Conservation (phyloP, 805 yeast species). For the Ogataea paraovalis region DNA sequence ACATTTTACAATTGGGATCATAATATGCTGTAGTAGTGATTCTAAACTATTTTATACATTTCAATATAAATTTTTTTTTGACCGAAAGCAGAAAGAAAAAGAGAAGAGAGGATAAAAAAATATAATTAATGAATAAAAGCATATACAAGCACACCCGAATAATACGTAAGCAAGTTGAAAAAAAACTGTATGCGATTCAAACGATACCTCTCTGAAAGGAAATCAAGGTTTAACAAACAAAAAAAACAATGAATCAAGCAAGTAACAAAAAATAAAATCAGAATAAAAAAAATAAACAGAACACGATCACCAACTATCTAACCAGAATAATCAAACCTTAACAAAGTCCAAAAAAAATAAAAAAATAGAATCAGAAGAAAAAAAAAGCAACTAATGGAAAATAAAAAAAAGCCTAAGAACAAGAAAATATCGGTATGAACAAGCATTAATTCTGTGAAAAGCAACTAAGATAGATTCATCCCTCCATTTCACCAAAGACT, state of each 20-base stretch:
- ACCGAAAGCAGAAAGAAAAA: neutral
- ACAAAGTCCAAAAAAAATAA: neutral
- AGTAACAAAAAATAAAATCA: neutral
- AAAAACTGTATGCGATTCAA: too few species aligned
- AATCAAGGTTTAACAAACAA: neutral
- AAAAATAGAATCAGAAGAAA: neutral
- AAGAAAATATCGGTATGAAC: neutral
- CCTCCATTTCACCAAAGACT: constrained; percentile 38
- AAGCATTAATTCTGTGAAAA: neutral
- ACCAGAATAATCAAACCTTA: neutral
- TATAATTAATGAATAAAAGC: neutral
- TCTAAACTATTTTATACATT: too few species aligned
- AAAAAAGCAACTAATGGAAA: neutral
- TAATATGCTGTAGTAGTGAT: too few species aligned
- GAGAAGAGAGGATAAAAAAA: neutral
- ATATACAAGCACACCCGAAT: neutral
- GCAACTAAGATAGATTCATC: constrained; percentile 3
- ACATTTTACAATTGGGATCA: too few species aligned
- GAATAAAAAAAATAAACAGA: neutral
- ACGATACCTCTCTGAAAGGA: too few species aligned
- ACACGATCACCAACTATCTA: neutral
- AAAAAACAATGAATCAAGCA: neutral
- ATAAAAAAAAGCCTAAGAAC: neutral
- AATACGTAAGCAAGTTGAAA: neutral
- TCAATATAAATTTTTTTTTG: too few species aligned